Evolutionary conservation across 768 basidiomycete genomes (phyloP), one percentile per base, ranked within the genome.

Genomic region (Rhodotorula taiwanensis): DNA sequence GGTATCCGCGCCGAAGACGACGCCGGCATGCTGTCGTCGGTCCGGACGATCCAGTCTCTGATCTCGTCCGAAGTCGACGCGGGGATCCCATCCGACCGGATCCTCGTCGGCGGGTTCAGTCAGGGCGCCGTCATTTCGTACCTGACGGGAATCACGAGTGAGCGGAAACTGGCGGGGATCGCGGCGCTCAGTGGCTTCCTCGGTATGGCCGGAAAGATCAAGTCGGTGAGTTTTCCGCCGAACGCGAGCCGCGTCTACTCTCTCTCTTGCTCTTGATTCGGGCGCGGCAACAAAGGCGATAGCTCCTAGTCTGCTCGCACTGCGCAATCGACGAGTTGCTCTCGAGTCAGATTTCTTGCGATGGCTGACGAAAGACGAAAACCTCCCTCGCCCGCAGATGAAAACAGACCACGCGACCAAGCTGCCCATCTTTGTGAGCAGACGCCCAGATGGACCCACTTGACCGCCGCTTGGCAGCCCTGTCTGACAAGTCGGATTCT

Each of bases 41-140:
- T 82, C 13, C 76, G 79, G 33, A 75, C 79, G 31, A 79, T 94
- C 70, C 84, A 84, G 71, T 76, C 81, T 61, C 77, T 93, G 67
- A 84, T 98, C 72, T 79, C 82, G 18, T 79, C 80, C 4, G 92
- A 97, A 76, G 79, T 92, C 25, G 83, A 84, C 52, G 79, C 80
- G 13, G 88, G 88, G 39, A 83, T 14, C 77, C 85, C 30, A 79
- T 80, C 58, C 82, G 86, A 52, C 18, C 31, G 50, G 31, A 41
- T 58, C 16, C 30, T 58, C 30, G 64, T 68, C 18, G 66, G 66
- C 2, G 66, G 66, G 1, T 68, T 68, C 66, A 43, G 36, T 14
- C 66, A 64, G 58, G 65, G 57, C 31, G 58, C 56, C 11, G 64
- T 55, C 18, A 56, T 65, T 31, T 34, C 51, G 15, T 64, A 65